Evolutionary conservation across 257 asterid species (phyloP).

Genomic region (Fraxinus americana): DNA sequence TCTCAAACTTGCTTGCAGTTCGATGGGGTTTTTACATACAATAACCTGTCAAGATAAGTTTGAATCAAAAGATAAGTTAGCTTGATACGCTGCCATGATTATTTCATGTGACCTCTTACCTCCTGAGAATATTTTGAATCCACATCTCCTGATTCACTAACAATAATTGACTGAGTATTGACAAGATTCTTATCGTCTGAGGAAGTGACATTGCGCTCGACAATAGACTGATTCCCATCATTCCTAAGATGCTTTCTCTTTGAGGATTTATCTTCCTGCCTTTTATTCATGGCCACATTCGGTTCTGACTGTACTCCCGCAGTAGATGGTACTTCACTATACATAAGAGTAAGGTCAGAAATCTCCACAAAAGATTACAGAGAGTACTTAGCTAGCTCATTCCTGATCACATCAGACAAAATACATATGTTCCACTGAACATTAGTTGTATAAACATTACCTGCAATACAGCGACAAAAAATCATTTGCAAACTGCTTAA

Average conservation of each 20-base stretch:
- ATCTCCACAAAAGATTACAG: constrained; percentile 26
- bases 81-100: background rate
- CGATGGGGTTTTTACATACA: constrained; percentile 32
- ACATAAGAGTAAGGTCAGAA: constrained; percentile 16
- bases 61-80: constrained; percentile 15
- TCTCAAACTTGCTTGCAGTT: constrained; percentile 65
- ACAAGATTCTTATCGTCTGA: constrained; percentile 27
- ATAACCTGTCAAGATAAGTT: constrained; percentile 46
- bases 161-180: constrained; percentile 24
- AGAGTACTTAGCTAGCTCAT: constrained; percentile 20
- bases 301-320: constrained; percentile 40
- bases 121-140: constrained; percentile 40
- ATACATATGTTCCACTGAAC: constrained; percentile 5
- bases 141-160: constrained; percentile 27
- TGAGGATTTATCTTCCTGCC: constrained; percentile 42
- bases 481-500: constrained; percentile 58
- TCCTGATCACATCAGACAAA: constrained; percentile 8
- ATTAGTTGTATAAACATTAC: constrained; percentile 37
- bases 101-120: constrained; percentile 38
- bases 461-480: constrained; percentile 82
- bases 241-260: constrained; percentile 44
- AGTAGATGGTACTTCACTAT: constrained; percentile 54
- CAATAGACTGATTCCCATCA: constrained; percentile 33
- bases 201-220: constrained; percentile 36
- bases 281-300: constrained; percentile 37